Conservation (phyloP, 2,329 filamentous ascomycete genomes). For the Penicillium sp. region DNA sequence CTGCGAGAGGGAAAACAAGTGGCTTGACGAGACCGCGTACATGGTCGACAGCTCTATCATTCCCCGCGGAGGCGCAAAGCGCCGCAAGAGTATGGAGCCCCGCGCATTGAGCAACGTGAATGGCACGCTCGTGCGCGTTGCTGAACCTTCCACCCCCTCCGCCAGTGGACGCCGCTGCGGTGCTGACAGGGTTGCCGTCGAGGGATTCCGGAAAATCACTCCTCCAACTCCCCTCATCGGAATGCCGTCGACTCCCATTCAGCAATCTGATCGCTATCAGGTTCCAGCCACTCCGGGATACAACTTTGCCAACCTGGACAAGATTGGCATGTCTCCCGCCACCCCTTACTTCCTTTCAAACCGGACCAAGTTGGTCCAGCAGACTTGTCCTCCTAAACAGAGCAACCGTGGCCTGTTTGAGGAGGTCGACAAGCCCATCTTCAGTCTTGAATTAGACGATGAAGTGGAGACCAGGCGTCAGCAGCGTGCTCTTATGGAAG, state of each 20-base stretch:
- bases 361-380: conserved; percentile 48
- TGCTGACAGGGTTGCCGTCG: conserved; percentile 31
- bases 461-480: conserved; percentile 38
- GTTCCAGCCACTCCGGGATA: conserved; percentile 38
- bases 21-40: conserved; percentile 73
- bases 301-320: conserved; percentile 39
- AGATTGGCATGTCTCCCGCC: conserved; percentile 45
- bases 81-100: conserved; percentile 81
- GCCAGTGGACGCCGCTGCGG: conserved; percentile 32
- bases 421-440: conserved; percentile 3
- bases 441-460: conserved; percentile 18
- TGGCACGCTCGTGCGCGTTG: conserved; percentile 56
- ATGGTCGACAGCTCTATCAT: conserved; percentile 66
- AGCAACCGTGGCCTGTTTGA: conserved; percentile 46
- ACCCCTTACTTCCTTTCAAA: conserved; percentile 51
- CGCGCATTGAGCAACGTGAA: conserved; percentile 69
- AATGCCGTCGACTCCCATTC: conserved; percentile 21
- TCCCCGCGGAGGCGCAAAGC: conserved; percentile 69
- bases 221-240: conserved; percentile 27
- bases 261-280: conserved; percentile 21
- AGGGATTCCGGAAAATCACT: conserved; percentile 38
- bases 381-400: conserved; percentile 59
- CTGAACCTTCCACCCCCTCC: conserved; percentile 30
- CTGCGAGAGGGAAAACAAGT: conserved; percentile 73
- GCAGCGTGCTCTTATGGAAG: conserved; percentile 65